Percentiles rank a stretch among this genome's conserved stretches.
Evolutionary conservation across 768 basidiomycete genomes (phyloP).

Genomic region (Nidularia pulvinata): DNA sequence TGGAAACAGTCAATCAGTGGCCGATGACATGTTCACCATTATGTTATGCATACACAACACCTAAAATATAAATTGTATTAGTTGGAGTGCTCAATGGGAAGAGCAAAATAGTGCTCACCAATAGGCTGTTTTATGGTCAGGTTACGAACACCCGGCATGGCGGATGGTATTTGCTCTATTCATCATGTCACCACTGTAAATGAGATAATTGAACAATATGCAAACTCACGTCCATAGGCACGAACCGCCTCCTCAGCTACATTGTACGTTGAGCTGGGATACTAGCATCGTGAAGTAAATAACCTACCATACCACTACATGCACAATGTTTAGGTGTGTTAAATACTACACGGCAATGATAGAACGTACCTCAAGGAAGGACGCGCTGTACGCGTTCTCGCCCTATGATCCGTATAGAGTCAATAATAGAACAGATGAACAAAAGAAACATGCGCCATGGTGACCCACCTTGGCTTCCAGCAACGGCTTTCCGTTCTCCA

Average conservation of each 20-base stretch:
- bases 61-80: conserved; percentile 9
- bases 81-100: neutral
- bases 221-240: conserved; percentile 75
- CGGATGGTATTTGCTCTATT: conserved; percentile 81
- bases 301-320: conserved; percentile 78
- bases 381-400: conserved; percentile 85
- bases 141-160: conserved; percentile 70
- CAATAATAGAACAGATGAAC: too few species aligned
- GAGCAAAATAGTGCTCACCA: conserved; percentile 40
- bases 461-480: conserved; percentile 70
- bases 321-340: neutral
- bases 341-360: neutral
- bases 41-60: conserved; percentile 34
- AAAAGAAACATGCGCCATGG: too few species aligned
- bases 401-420: conserved; percentile 41
- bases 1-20: neutral
- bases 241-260: conserved; percentile 91
- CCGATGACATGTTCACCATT: neutral
- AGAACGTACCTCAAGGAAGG: conserved; percentile 68
- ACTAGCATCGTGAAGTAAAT: neutral
- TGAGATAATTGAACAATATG: neutral
- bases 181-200: neutral
- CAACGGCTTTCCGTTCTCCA: conserved; percentile 96
- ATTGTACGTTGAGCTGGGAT: conserved; percentile 7
- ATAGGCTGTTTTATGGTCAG: conserved; percentile 93